Evolutionary conservation across 805 yeast species (phyloP), one percentile per base, ranked within the genome.

Genomic region (Candida montana): DNA sequence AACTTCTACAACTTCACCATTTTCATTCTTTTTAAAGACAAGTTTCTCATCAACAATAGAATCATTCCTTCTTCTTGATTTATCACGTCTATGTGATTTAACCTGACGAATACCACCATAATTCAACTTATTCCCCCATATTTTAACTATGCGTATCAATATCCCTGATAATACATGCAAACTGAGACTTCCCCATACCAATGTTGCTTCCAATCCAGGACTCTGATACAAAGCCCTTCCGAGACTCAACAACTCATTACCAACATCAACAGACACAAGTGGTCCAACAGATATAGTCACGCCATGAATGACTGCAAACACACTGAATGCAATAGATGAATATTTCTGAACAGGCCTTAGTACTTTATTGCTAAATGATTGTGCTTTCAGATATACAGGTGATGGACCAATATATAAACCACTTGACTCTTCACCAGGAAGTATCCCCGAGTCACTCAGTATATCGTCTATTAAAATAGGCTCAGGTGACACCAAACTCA

Each of bases 181-280:
- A 0, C 62, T 54, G 2, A 69, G 59, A 0, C 79, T 61, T 1
- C 75, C 79, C 47, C 64, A 65, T 0, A 81, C 65, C n/a, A 75
- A 50, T 0, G 65, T 40, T 7, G 56, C 55, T 53, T 83, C 91
- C 12, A 78, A 59, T 2, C 62, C 49, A 1, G 79, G 70, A 0
- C 68, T 63, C 43, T 79, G 84, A 55, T 83, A 84, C 0, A 84
- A 50, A 15, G 77, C 72, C 30, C 91, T 66, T 1, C 79, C 77
- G 62, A 80, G 65, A 47, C 79, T 74, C 38, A 84, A 64, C 26
- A 77, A 49, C 39, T 79, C 81, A 39, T 79, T 73, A 3, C 76
- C 73, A 3, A 68, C 41, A 0, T 58, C 67, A 1, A 61, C 42
- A 7, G 76, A 71, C 4, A 76, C 52, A 4, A 72, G 54, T 0